Conservation (phyloP, 306 rosid species). For the Vicia faba region DNA sequence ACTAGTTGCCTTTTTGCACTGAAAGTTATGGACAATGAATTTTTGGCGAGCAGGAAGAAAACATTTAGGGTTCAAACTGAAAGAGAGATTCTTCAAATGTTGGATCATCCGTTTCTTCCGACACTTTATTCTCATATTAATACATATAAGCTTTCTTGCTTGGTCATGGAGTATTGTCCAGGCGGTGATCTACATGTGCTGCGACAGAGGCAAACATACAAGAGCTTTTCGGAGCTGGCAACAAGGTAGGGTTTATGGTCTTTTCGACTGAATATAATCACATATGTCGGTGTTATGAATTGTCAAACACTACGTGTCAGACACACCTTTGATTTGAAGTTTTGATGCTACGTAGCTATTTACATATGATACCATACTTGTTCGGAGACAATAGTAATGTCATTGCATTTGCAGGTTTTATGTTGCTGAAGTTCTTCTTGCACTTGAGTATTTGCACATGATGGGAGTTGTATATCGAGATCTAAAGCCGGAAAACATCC, state of each 20-base stretch:
- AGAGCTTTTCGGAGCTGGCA: constrained; percentile 87
- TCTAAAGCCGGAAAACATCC: constrained; percentile 89
- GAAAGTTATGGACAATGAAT: constrained; percentile 94
- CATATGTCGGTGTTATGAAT: no score
- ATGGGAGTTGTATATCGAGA: constrained; percentile 96
- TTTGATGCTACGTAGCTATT: no score
- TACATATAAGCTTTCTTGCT: constrained; percentile 82
- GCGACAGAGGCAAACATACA: constrained; percentile 82
- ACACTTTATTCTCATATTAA: constrained; percentile 74
- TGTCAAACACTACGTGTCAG: no score
- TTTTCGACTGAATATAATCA: not conserved
- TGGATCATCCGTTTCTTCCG: constrained; percentile 98
- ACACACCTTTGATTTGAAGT: no score
- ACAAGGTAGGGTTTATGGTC: constrained; percentile 58
- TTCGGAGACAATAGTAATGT: constrained; percentile 6
- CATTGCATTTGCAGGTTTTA: constrained; percentile 66
- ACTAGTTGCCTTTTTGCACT: constrained; percentile 80
- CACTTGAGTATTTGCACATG: constrained; percentile 95
- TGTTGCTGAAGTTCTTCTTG: constrained; percentile 92
- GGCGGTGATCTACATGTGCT: constrained; percentile 95
- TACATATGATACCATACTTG: no score
- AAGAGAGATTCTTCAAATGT: constrained; percentile 84
- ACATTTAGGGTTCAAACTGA: constrained; percentile 91
- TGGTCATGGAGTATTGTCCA: constrained; percentile 94
- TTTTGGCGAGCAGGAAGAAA: constrained; percentile 77